Evolutionary conservation across 768 basidiomycete species (phyloP).

Genomic region (Antrodiella citrinella): DNA sequence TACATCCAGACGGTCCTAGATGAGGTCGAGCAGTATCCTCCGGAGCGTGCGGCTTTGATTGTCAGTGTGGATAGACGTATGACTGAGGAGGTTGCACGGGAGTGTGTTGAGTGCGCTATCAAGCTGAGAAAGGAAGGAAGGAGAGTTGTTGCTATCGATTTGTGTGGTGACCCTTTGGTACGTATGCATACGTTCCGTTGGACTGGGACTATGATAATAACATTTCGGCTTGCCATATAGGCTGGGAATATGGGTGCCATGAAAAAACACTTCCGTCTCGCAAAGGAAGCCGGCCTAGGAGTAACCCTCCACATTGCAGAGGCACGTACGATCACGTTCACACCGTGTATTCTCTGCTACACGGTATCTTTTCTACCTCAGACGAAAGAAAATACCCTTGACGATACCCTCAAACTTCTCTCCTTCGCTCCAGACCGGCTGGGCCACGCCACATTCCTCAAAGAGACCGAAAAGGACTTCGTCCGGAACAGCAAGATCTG

Average conservation of each 20-base stretch:
- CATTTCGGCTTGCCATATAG: conserved; percentile 21
- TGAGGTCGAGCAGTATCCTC: conserved; percentile 51
- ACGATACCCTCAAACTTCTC: conserved; percentile 56
- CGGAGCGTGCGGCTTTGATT: conserved; percentile 48
- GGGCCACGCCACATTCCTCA: conserved; percentile 77
- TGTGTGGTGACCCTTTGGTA: conserved; percentile 67
- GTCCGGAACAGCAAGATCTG: conserved; percentile 50
- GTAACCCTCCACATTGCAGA: conserved; percentile 84
- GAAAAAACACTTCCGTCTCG: conserved; percentile 41
- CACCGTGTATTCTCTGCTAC: neutral
- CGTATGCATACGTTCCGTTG: conserved; percentile 3
- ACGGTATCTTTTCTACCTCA: conserved; percentile 14
- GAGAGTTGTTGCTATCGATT: conserved; percentile 68
- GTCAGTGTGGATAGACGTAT: conserved; percentile 75
- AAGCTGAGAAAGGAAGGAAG: conserved; percentile 46
- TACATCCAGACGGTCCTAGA: conserved; percentile 63
- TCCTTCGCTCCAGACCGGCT: conserved; percentile 58
- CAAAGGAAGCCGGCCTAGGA: conserved; percentile 52
- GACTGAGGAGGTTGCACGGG: conserved; percentile 37
- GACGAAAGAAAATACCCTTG: conserved; percentile 39
- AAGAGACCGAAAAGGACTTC: conserved; percentile 45
- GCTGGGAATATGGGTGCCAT: conserved; percentile 51
- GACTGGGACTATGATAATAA: no score
- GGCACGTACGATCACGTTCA: conserved; percentile 28
- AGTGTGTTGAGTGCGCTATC: conserved; percentile 52